These are phyloP conservation scores for Xylaria digitata DNA, from an alignment of 2,329 filamentous ascomycete species.

Conservation along the genomic window DNA sequence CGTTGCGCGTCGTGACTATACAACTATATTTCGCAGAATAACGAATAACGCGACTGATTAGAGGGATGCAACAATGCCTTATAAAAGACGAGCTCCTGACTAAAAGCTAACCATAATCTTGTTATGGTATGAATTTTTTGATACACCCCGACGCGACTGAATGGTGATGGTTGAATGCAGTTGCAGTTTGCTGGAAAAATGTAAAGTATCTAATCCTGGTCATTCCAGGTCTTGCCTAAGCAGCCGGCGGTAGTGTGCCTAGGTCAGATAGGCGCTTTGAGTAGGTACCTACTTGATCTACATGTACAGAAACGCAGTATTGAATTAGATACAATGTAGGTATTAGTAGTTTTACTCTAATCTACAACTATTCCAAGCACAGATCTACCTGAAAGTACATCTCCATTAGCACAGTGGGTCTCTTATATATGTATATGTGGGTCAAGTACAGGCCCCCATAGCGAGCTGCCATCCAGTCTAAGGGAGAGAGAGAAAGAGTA, in stretches of 20 bases:
- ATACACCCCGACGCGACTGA: conserved; percentile 27
- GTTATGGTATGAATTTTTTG: not conserved
- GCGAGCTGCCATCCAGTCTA: conserved; percentile 20
- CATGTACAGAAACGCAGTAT: not conserved
- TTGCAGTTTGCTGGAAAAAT: conserved; percentile 17
- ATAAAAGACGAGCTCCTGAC: not conserved
- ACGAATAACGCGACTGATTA: conserved; percentile 7
- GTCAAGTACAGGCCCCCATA: not conserved
- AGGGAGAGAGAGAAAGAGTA: not conserved
- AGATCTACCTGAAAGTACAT: not conserved
- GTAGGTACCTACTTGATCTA: not conserved
- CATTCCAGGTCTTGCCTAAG: not conserved
- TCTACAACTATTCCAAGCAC: not conserved
- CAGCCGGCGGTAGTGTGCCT: not conserved
- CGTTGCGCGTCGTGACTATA: not conserved
- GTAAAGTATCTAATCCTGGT: conserved; percentile 11
- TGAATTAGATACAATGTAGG: not conserved
- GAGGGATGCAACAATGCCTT: not conserved
- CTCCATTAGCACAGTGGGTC: not conserved
- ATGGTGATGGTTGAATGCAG: conserved; percentile 15
- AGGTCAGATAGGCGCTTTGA: too few species aligned
- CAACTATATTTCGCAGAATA: conserved; percentile 3
- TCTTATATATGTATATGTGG: not conserved
- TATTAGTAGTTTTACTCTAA: not conserved
- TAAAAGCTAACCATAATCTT: conserved; percentile 12